Conservation (phyloP, 1,139 yeast species). For the Wickerhamomyces sp. region DNA sequence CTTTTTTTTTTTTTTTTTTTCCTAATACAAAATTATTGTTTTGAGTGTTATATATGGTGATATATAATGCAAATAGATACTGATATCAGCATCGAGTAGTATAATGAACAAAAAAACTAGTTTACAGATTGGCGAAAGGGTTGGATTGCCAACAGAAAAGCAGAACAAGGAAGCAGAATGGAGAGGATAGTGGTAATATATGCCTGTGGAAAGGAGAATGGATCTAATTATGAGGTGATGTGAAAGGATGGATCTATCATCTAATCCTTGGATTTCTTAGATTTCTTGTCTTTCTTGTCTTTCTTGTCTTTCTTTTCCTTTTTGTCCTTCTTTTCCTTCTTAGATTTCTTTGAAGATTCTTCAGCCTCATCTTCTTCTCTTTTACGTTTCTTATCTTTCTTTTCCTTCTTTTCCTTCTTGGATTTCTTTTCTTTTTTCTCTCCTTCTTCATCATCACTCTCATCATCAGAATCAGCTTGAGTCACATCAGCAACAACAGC, state of each 20-base stretch:
- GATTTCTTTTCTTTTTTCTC: constrained; percentile 36
- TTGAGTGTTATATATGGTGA: too few species aligned
- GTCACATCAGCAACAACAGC: constrained; percentile 43
- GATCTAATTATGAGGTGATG: not conserved
- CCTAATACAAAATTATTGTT: too few species aligned
- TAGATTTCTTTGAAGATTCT: constrained; percentile 27
- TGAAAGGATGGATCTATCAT: constrained; percentile 10
- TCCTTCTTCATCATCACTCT: constrained; percentile 39
- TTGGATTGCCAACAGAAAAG: not conserved
- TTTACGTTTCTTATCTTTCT: constrained; percentile 43
- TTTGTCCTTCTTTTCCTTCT: constrained; percentile 22
- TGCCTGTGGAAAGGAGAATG: not conserved
- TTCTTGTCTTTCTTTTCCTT: constrained; percentile 27
- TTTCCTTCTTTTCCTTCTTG: constrained; percentile 43
- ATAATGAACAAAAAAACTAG: constrained; percentile 2
- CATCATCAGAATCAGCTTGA: constrained; percentile 45
- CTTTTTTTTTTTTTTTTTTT: too few species aligned
- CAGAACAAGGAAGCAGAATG: not conserved
- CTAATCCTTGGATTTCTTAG: constrained; percentile 20
- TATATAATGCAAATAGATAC: not conserved
- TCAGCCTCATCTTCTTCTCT: constrained; percentile 35
- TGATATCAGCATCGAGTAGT: too few species aligned
- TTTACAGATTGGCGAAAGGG: constrained; percentile 4
- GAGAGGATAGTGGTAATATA: not conserved
- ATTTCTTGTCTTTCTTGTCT: constrained; percentile 16